These are phyloP conservation scores for Syzygium grande DNA, from an alignment of 345 rosid genomes.

Conservation along the genomic window DNA sequence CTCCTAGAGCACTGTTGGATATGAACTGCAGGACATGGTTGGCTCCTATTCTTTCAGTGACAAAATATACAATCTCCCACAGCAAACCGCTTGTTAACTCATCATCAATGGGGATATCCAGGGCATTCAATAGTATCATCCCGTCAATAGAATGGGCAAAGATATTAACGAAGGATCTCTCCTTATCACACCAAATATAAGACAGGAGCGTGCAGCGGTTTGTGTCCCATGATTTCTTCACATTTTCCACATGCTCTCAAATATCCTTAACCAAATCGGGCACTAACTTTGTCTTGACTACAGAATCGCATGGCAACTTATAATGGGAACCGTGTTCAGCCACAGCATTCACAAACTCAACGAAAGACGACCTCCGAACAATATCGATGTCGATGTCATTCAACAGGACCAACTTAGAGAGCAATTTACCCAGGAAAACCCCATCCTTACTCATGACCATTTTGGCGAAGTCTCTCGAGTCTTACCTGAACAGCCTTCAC, in stretches of 20 bases:
- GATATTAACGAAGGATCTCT: not conserved
- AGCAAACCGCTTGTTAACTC: too few species aligned
- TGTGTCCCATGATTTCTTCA: not conserved
- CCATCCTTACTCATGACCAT: not conserved
- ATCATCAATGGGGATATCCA: too few species aligned
- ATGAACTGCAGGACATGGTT: not conserved
- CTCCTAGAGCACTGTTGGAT: not conserved
- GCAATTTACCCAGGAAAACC: not conserved
- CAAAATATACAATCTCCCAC: not conserved
- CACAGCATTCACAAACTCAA: not conserved
- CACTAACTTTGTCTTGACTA: not conserved
- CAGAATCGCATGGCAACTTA: not conserved
- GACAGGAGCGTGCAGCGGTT: not conserved
- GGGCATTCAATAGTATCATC: not conserved
- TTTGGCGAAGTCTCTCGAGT: not conserved
- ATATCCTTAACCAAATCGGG: not conserved
- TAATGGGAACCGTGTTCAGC: not conserved
- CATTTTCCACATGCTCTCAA: not conserved
- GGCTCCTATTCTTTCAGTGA: not conserved
- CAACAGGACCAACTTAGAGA: not conserved
- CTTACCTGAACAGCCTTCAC: not conserved
- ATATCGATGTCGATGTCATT: not conserved
- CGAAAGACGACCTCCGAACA: not conserved
- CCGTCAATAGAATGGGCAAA: not conserved
- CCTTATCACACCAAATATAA: not conserved